Evolutionary conservation across 768 basidiomycete genomes (phyloP), one percentile per base, ranked within the genome.

Genomic region (Hemileccinum impolitum): DNA sequence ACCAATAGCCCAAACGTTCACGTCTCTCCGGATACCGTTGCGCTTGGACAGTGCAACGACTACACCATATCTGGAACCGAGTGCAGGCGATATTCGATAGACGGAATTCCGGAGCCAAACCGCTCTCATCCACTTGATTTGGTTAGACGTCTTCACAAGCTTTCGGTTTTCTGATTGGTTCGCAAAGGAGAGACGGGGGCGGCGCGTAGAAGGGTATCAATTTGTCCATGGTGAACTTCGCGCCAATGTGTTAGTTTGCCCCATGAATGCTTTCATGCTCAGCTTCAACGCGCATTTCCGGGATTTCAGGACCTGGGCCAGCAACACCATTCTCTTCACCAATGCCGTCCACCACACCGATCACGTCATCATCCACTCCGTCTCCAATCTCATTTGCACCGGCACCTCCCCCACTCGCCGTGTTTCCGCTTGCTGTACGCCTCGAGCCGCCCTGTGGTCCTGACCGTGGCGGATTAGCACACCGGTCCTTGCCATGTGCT

Each of bases 401-500:
- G 25, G 43, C 30, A 11, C 54, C 57, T 15, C 50, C 54, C 13
- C 55, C 57, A 28, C 44, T 47, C 9, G 41, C 54, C 12, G 68
- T 66, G 38, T 75, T 73, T 11, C 73, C 72, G 32, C 75, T 74
- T 14, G 72, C 72, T 18, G 83, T 74, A 43, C 69, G 68, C 52
- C 80, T 75, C 8, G 73, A 70, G 2, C 75, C 82, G 47, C 87
- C 87, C 62, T 88, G 87, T 14, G 86, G 85, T 28, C 87, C 88
- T 5, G 87, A 85, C 43, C 90, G 80, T 10, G 91, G 93, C 30
- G 91, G 85, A 69, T 94, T 94, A 26, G 93, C 94, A 68, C 94
- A 97, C 31, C 94, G 81, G 63, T 96, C 94, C 66, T 96, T 97
- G 51, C 94, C 94, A 69, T 94, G 94, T 14, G 93, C 87, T 50